A percentile compares a stretch with the other conserved stretches of the same genome.
Evolutionary conservation across 345 rosid genomes (phyloP).

Genomic region (Hibiscus mutabilis): DNA sequence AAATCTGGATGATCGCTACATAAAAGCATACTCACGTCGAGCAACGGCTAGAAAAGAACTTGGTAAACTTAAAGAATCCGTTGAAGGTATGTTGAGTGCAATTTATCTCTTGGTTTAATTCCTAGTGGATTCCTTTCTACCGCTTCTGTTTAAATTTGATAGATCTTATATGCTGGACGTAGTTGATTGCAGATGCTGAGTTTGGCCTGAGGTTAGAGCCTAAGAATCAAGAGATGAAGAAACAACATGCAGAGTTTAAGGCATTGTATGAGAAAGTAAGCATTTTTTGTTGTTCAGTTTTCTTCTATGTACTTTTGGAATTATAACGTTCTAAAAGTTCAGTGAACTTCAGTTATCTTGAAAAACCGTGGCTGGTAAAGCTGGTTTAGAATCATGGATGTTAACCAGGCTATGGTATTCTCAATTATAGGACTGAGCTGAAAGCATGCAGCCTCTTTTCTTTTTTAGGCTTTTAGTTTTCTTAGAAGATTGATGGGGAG

Average conservation of each 20-base stretch:
- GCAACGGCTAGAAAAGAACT: conserved; percentile 85
- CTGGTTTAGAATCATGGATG: conserved; percentile 2
- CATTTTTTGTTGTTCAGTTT: not conserved
- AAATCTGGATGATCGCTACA: conserved; percentile 78
- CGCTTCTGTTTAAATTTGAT: conserved; percentile 8
- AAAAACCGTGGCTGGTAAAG: not conserved
- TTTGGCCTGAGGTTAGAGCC: conserved; percentile 84
- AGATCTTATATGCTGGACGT: conserved; percentile 15
- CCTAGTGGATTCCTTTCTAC: not conserved
- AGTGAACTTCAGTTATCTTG: not conserved
- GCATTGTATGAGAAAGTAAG: conserved; percentile 65
- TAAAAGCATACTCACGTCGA: conserved; percentile 87
- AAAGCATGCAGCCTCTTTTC: not conserved
- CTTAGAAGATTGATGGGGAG: not conserved
- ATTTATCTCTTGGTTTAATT: not conserved
- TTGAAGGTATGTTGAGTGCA: conserved; percentile 48
- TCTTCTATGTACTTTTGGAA: not conserved
- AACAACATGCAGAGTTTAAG: conserved; percentile 65
- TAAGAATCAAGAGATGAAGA: conserved; percentile 73
- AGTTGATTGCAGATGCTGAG: conserved; percentile 70
- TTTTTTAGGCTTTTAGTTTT: not conserved
- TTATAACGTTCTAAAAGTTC: not conserved
- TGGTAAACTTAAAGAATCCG: conserved; percentile 60
- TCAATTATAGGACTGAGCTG: not conserved
- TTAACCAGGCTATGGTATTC: not conserved